Percentiles rank a stretch among this genome's conserved stretches.
phyloP scores from a whole-genome alignment of 805 yeast genomes.

The Myxozyma melibiosi region DNA sequence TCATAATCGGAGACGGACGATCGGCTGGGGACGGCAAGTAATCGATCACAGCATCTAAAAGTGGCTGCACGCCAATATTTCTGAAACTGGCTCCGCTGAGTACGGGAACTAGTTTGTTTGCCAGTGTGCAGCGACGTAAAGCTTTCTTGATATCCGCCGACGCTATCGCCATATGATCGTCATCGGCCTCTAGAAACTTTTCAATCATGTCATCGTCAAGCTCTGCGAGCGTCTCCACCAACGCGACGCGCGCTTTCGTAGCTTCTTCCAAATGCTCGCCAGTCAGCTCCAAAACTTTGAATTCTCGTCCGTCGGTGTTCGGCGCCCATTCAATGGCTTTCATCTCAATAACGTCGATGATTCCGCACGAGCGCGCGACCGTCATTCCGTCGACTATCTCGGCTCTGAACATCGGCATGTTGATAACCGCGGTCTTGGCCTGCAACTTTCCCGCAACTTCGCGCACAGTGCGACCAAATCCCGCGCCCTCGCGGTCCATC shows the following conservation, averaged over 20 bases:
- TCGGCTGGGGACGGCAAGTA: slow-evolving; percentile 85
- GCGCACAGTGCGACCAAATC: slow-evolving; percentile 83
- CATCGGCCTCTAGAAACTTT: slow-evolving; percentile 71
- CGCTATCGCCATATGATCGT: slow-evolving; percentile 62
- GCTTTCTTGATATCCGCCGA: slow-evolving; percentile 56
- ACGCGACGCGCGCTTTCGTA: slow-evolving; percentile 63
- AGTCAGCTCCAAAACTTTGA: slow-evolving; percentile 38
- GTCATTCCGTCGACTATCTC: slow-evolving; percentile 23
- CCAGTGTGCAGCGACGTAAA: slow-evolving; percentile 63
- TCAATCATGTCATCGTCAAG: slow-evolving; percentile 77
- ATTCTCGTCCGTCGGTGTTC: slow-evolving; percentile 52
- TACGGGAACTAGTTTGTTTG: slow-evolving; percentile 67
- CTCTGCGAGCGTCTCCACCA: slow-evolving; percentile 83
- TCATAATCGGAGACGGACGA: slow-evolving; percentile 43
- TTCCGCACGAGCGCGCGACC: slow-evolving; percentile 61
- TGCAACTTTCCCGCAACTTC: slow-evolving; percentile 77
- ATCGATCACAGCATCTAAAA: slow-evolving; percentile 76
- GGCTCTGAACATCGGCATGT: slow-evolving; percentile 57
- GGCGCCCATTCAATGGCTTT: slow-evolving; percentile 54
- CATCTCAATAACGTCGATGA: slow-evolving; percentile 71
- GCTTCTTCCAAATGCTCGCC: slow-evolving; percentile 52
- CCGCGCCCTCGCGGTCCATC: slow-evolving; percentile 97
- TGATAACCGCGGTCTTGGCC: slow-evolving; percentile 73
- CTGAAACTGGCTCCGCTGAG: slow-evolving; percentile 90
- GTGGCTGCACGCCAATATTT: slow-evolving; percentile 93